Evolutionary conservation across 140 eudicot genomes (phyloP).

Genomic region (Senecio squalidus): DNA sequence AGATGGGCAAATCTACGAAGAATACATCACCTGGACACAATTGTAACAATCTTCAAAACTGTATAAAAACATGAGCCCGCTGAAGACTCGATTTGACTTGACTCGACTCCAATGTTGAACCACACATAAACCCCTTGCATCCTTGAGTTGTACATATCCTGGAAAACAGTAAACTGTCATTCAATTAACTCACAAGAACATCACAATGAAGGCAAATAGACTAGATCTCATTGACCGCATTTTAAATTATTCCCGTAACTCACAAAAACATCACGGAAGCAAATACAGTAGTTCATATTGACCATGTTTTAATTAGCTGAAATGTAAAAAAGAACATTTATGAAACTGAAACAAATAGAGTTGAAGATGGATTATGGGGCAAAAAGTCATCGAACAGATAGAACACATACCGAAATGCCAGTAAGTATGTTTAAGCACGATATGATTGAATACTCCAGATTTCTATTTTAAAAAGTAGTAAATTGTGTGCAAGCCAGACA

Average conservation of each 20-base stretch:
- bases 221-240: too few species aligned
- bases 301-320: too few species aligned
- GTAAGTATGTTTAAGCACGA: not conserved
- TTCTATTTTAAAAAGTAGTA: not conserved
- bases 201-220: not conserved
- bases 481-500: not conserved
- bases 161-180: not conserved
- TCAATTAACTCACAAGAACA: not conserved
- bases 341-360: not conserved
- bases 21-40: constrained; percentile 1
- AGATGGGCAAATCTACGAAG: not conserved
- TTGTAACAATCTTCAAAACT: constrained; percentile 19
- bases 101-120: constrained; percentile 14
- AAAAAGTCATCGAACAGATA: not conserved
- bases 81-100: not conserved
- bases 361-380: not conserved
- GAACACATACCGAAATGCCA: not conserved
- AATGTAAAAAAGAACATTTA: not conserved
- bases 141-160: constrained; percentile 10
- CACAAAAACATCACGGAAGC: too few species aligned
- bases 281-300: too few species aligned
- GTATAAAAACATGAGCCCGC: constrained; percentile 5
- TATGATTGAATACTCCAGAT: not conserved
- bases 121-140: constrained; percentile 9
- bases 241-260: too few species aligned